These are phyloP conservation scores for Fraxinus greggii DNA, from an alignment of 305 asterid species.

Conservation along the genomic window DNA sequence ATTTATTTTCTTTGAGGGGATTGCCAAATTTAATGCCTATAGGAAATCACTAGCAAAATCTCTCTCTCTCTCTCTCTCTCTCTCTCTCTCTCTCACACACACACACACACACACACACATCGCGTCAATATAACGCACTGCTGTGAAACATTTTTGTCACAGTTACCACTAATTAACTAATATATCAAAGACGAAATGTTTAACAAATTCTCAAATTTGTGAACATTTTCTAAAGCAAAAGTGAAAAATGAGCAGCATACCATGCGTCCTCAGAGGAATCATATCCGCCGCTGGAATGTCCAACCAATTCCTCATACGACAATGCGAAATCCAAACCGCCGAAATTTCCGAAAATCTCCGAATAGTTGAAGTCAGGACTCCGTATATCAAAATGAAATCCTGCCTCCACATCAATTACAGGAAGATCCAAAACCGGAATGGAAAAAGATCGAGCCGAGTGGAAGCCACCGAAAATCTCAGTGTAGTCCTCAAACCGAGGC, in stretches of 20 bases:
- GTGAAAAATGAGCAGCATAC: conserved; percentile 38
- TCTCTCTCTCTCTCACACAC: not conserved
- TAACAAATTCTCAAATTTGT: not conserved
- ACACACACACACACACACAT: not conserved
- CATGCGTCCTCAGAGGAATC: conserved; percentile 68
- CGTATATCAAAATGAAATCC: conserved; percentile 39
- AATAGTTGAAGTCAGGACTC: conserved; percentile 52
- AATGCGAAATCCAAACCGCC: conserved; percentile 45
- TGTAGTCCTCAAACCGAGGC: conserved; percentile 75
- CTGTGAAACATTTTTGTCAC: not conserved
- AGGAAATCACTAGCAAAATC: not conserved
- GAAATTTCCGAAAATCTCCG: conserved; percentile 60
- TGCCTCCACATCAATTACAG: conserved; percentile 33
- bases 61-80: not conserved
- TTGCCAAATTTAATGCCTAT: not conserved
- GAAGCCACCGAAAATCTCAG: conserved; percentile 80
- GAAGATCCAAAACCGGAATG: conserved; percentile 76
- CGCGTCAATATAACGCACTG: not conserved
- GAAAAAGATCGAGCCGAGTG: conserved; percentile 63
- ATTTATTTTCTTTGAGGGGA: not conserved
- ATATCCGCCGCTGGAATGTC: conserved; percentile 48
- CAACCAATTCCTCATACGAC: conserved; percentile 56
- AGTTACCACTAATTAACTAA: not conserved
- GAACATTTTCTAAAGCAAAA: not conserved
- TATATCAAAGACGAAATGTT: not conserved